Evolutionary conservation across 164 flowering plant genomes (phyloP).

Genomic region (Warburgia ugandensis): DNA sequence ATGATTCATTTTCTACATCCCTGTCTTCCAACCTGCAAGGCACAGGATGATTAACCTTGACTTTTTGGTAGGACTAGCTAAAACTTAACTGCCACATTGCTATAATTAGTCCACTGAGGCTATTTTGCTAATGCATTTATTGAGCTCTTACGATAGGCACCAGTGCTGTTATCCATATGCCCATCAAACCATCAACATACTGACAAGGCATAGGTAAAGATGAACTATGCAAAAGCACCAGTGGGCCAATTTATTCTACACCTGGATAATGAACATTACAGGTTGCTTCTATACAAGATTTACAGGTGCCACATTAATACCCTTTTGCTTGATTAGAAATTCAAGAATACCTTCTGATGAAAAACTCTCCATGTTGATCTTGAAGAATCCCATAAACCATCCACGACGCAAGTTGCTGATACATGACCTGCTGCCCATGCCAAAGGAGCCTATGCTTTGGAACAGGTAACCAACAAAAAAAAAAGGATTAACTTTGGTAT

Average conservation of each 20-base stretch:
- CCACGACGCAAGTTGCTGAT: constrained; percentile 92
- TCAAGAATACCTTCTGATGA: constrained; percentile 65
- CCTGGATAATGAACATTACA: not conserved
- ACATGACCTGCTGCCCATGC: constrained; percentile 99
- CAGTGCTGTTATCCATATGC: too few species aligned
- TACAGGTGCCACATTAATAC: not conserved
- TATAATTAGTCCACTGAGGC: not conserved
- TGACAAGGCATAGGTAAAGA: too few species aligned
- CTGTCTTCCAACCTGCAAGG: constrained; percentile 68
- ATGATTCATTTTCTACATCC: constrained; percentile 43
- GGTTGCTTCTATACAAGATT: not conserved
- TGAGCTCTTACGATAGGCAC: too few species aligned
- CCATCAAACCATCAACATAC: too few species aligned
- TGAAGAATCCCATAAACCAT: constrained; percentile 98
- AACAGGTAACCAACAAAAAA: constrained; percentile 11
- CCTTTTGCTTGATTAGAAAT: too few species aligned
- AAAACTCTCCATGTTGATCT: constrained; percentile 92
- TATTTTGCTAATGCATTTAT: too few species aligned
- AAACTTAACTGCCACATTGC: not conserved
- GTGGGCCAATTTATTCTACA: too few species aligned
- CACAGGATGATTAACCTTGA: constrained; percentile 15
- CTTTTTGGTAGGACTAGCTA: not conserved
- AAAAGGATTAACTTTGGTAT: too few species aligned
- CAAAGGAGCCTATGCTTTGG: constrained; percentile 78
- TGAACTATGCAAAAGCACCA: too few species aligned